These are phyloP conservation scores for Jasminum sambac DNA, from an alignment of 257 asterid genomes.

Conservation along the genomic window DNA sequence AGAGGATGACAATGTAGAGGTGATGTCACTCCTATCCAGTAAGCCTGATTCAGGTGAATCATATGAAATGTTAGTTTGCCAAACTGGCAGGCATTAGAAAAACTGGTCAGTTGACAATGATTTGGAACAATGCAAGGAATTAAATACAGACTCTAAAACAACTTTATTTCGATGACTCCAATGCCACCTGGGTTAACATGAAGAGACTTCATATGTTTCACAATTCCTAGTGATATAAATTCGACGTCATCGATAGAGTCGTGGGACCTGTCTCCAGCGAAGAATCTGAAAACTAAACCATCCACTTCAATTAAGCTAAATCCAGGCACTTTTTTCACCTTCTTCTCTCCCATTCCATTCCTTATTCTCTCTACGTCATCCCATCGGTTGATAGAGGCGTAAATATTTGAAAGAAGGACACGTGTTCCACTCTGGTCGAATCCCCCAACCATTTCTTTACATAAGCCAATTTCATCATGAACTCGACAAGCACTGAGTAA, in stretches of 20 bases:
- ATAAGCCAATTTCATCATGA: slow-evolving; percentile 35
- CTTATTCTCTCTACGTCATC: slow-evolving; percentile 50
- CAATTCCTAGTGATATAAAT: slow-evolving; percentile 14
- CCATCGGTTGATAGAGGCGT: slow-evolving; percentile 48
- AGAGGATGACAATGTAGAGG: too few relatives aligned
- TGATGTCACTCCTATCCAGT: too few relatives aligned
- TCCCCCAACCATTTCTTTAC: slow-evolving; percentile 31
- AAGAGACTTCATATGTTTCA: slow-evolving; percentile 30
- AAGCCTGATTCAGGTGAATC: too few relatives aligned
- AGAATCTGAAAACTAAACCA: slow-evolving; percentile 28
- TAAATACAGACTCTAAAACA: too few relatives aligned
- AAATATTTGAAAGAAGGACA: slow-evolving; percentile 53
- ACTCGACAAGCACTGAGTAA: slow-evolving; percentile 49
- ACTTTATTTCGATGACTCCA: too few relatives aligned
- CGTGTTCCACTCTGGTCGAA: slow-evolving; percentile 42
- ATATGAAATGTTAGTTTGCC: too few relatives aligned
- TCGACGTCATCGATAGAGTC: slow-evolving; percentile 15
- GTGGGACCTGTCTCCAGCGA: slow-evolving; percentile 33
- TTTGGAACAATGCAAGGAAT: too few relatives aligned
- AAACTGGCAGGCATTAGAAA: too few relatives aligned
- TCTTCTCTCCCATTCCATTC: slow-evolving; percentile 42
- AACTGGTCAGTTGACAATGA: too few relatives aligned
- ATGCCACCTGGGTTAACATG: slow-evolving; percentile 5
- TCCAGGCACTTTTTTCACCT: slow-evolving; percentile 51
- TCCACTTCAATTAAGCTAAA: slow-evolving; percentile 47